Evolutionary conservation across 202 grass and related monocot genomes (phyloP).

Genomic region (Dendrocalamus latiflorus): DNA sequence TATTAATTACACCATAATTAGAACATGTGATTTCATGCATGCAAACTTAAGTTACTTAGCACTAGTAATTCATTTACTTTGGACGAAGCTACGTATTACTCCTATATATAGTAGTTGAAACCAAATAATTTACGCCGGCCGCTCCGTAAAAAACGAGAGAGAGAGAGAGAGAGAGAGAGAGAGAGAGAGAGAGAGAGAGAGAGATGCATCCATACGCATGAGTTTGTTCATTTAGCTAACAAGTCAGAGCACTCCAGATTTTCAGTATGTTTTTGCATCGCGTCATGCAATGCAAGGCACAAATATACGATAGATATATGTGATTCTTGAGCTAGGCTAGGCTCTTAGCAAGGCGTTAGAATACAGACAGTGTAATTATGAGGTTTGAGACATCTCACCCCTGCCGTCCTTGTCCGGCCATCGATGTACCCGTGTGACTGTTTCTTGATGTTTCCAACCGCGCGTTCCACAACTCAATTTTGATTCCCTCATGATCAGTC

Average conservation of each 20-base stretch:
- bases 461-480: neutral
- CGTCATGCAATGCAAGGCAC: neutral
- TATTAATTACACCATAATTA: neutral
- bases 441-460: constrained; percentile 17
- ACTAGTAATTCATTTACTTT: neutral
- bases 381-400: no score
- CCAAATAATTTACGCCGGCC: neutral
- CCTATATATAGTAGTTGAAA: neutral
- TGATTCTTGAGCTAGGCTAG: neutral
- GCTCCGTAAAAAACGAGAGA: neutral
- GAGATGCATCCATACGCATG: neutral
- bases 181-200: no score
- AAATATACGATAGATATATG: neutral
- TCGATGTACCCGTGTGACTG: constrained; percentile 30
- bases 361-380: neutral
- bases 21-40: constrained; percentile 31
- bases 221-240: neutral
- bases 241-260: neutral
- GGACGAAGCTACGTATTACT: neutral
- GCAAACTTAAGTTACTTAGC: neutral
- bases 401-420: no score
- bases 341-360: no score
- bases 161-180: neutral
- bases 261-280: neutral
- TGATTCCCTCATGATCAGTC: neutral